Evolutionary conservation across 2,329 filamentous ascomycete species (phyloP).

Genomic region (Lasiodiplodia gonubiensis): DNA sequence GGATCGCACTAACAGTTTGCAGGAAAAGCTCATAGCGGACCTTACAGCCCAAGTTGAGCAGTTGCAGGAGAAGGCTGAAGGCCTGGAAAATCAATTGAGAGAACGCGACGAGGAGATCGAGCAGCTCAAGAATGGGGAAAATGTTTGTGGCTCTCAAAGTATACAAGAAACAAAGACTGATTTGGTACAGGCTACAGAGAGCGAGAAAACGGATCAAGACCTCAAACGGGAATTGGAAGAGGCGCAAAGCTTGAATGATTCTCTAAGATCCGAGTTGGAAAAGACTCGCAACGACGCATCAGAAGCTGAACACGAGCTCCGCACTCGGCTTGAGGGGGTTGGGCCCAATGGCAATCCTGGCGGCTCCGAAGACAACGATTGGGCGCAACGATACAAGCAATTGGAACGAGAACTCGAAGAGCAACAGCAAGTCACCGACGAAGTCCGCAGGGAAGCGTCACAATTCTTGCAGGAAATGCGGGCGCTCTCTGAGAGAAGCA

Average conservation of each 20-base stretch:
- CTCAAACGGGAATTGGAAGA: conserved; percentile 77
- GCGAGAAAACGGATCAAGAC: conserved; percentile 69
- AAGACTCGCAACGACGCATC: conserved; percentile 72
- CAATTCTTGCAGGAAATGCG: conserved; percentile 90
- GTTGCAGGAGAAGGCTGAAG: conserved; percentile 74
- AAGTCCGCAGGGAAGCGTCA: conserved; percentile 83
- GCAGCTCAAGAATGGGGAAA: conserved; percentile 60
- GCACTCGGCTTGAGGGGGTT: conserved; percentile 65
- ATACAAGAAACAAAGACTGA: conserved; percentile 3
- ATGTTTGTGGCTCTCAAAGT: conserved; percentile 40
- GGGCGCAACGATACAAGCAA: conserved; percentile 47
- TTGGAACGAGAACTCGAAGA: conserved; percentile 69
- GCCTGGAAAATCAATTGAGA: conserved; percentile 71
- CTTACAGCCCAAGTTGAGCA: conserved; percentile 78
- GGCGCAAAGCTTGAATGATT: conserved; percentile 66
- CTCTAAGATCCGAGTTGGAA: conserved; percentile 79
- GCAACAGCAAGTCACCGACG: conserved; percentile 82
- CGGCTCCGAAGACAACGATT: conserved; percentile 38
- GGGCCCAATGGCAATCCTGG: conserved; percentile 36
- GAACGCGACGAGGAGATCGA: conserved; percentile 74
- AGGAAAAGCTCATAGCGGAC: conserved; percentile 65
- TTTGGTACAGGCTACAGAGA: conserved; percentile 52
- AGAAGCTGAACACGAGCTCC: conserved; percentile 66
- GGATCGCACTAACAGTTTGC: conserved; percentile 59
- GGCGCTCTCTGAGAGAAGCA: conserved; percentile 78